These are phyloP conservation scores for Sugiyamaella pinicola DNA, from an alignment of 1,139 yeast species.

Conservation along the genomic window DNA sequence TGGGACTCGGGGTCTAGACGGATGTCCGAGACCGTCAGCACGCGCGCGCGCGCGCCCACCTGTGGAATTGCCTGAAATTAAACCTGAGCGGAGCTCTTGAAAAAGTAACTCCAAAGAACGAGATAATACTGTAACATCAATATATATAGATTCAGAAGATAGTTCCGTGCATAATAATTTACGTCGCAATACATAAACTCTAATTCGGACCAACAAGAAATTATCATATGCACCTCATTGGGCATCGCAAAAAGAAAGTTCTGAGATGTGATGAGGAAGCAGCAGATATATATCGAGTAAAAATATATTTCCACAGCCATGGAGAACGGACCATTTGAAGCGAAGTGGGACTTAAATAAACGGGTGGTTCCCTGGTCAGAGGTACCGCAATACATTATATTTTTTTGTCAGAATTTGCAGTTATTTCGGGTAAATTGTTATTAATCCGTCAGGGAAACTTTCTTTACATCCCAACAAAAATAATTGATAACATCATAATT, in stretches of 20 bases:
- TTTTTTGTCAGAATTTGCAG: too few species aligned
- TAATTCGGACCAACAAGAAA: slow-evolving; percentile 6
- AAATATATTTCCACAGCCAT: slow-evolving; percentile 1
- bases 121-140: too few species aligned
- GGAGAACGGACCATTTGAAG: neutral
- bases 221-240: slow-evolving; percentile 12
- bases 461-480: neutral
- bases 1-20: neutral
- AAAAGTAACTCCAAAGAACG: neutral
- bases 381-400: neutral
- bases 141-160: neutral
- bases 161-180: slow-evolving; percentile 11
- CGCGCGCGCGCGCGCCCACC: neutral
- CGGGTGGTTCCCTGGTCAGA: slow-evolving; percentile 5
- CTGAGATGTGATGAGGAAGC: slow-evolving; percentile 13
- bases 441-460: too few species aligned
- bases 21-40: too few species aligned
- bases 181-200: slow-evolving; percentile 13
- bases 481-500: neutral
- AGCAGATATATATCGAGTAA: neutral
- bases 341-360: slow-evolving; percentile 11
- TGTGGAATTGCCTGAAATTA: neutral
- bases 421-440: neutral
- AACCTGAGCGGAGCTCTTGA: neutral
- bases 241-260: slow-evolving; percentile 4